Base-by-base conservation (phyloP, 169 alveolate genomes). In the Plasmodium vinckei region DNA sequence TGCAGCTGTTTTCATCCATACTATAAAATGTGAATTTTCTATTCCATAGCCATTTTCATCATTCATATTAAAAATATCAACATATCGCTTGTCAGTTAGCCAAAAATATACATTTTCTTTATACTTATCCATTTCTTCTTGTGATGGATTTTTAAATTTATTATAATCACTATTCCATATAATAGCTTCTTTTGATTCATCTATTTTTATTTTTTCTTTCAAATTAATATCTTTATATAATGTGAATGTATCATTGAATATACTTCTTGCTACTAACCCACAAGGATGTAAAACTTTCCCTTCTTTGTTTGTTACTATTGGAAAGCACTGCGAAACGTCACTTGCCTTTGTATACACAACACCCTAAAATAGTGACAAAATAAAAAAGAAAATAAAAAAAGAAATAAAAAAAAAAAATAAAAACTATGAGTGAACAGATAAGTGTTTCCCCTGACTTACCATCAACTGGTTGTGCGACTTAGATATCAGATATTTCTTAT, bases 1-100 rank as follows among this genome's bases (percentile, higher is more conserved):
- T 1, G 97, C 94, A 12, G 97, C 87, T 46, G 94, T 92, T 42
- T 93, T 95, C 95, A 95, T 92, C 97, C 97, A 95, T 54, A 93
- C 96, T 19, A 94, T 79, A 72, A 95, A 93, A 75, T 95, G 97
- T 56, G 95, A 94, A 47, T 95, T 95, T 59, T 94, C 95, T 13
- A 94, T 69, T n/a, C 96, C 96, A 23, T 67, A 75, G 0, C 97
- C 97, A n/a, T 93, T 84, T 65, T 72, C 60, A n/a, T 94, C 72
- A 86, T 87, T 88, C 94, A 92, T 92, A 54, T 92, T 87, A 33
- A 87, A 64, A 7, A 67, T 54, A 42, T 12, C 72, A 7, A 63
- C 60, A 72, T 72, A 72, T 9, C 21, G 21, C 10, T 69, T 53
- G 5, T 65, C 44, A 59, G 53, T 63, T 19, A 92, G 47, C 94